A percentile compares a stretch with the other conserved stretches of the same genome.
phyloP scores from a whole-genome alignment of 2,329 filamentous ascomycete species.

The Stagonosporopsis tanaceti region DNA sequence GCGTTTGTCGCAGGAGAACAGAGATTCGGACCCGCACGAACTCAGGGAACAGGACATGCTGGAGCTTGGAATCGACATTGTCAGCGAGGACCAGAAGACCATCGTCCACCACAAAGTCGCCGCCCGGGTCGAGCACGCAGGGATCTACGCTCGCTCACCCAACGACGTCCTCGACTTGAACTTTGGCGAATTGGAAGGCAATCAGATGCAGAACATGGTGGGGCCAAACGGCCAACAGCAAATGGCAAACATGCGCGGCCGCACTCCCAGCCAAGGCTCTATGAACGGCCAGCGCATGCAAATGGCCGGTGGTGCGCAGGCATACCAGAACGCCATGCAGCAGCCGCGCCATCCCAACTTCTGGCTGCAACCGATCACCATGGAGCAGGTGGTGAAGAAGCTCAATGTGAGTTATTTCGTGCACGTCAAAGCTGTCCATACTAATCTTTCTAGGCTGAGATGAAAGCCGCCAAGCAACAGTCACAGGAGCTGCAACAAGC shows the following conservation, averaged over 20 bases:
- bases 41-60: conserved; percentile 89
- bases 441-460: conserved; percentile 71
- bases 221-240: conserved; percentile 71
- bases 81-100: conserved; percentile 97
- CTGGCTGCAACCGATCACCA: conserved; percentile 87
- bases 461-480: conserved; percentile 88
- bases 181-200: conserved; percentile 88
- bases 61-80: conserved; percentile 96
- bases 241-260: conserved; percentile 71
- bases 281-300: conserved; percentile 70
- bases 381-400: conserved; percentile 85
- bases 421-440: conserved; percentile 26
- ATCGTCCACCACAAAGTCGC: conserved; percentile 99
- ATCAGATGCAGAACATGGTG: conserved; percentile 72
- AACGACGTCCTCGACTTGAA: conserved; percentile 86
- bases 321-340: conserved; percentile 65
- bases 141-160: conserved; percentile 73
- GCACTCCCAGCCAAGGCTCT: conserved; percentile 64
- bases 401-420: conserved; percentile 70
- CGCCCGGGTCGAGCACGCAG: conserved; percentile 94
- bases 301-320: conserved; percentile 63
- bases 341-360: conserved; percentile 81
- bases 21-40: conserved; percentile 95
- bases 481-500: conserved; percentile 85
- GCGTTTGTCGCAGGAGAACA: conserved; percentile 89